Base-by-base conservation (phyloP, 2,329 filamentous ascomycete species). In the Trichoderma afroharzianum region DNA sequence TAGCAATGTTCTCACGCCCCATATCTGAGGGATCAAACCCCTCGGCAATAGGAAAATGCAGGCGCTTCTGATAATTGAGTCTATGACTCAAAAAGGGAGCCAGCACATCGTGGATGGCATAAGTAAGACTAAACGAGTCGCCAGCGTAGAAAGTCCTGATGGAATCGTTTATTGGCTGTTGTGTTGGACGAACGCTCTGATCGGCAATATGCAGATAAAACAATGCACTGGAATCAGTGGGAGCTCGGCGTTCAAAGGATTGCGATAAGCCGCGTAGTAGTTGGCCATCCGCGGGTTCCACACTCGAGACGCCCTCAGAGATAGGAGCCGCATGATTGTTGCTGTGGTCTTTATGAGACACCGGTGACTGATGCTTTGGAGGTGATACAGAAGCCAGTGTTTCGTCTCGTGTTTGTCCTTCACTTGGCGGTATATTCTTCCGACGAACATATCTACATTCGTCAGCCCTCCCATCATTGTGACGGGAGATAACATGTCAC, bases 101-200 rank as follows among this genome's bases (percentile, higher is more conserved):
- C 9, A 64, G 62, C 11, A 64, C 62, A 32, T 64, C 62, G 62
- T 64, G 62, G 28, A 64, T 64, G 62, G 62, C 62, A 32, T 64
- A 64, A 21, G 62, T 64, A 8, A 64, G 62, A 14, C 62, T 64
- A 3, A 64, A 64, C n/a, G 62, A 64, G 5, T 64, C 62, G 14
- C 62, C 62, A 15, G 62, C 62, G 43, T 64, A 64, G n/a, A 64
- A 64, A 21, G 62, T 64, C n/a, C 62, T 64, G 26, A 64, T 64
- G 39, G 62, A n/a, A 33, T 64, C 39, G n/a, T 30, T 64, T 32
- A 64, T 64, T 12, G 62, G 62, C 28, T 64, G 39, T 32, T 64
- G 62, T 50, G 39, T 64, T 18, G 62, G 62, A 21, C 62, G 62
- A 15, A 64, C 62, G n/a, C 62, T 64, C 62, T 64, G 62, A 43